Base-by-base conservation (phyloP, 257 asterid genomes). In the Lycium ferocissimum region DNA sequence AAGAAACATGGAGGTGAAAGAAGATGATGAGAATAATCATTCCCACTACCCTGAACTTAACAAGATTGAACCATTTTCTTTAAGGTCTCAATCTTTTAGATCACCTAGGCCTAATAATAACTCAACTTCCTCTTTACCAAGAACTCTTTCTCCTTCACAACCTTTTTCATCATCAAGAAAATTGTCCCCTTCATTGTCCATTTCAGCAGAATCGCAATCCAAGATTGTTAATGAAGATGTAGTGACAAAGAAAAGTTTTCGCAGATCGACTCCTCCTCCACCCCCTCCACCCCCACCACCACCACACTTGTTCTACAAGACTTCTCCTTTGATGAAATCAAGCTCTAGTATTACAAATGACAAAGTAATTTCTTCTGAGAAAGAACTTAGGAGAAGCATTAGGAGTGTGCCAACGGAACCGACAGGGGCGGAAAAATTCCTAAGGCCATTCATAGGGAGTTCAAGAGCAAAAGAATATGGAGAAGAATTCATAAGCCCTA, bases 221-320 rank as follows among this genome's bases (percentile, higher is more conserved):
- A 91, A 91, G 78, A 84, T 45, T 43, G 83, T 81, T 17, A 67
- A 67, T 67, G 95, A 92, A 62, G 92, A 90, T 61, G 56, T 51
- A 15, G 81, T 83, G 37, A 91, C 91, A 88, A 93, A 86, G 88
- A 94, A 83, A 83, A 84, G 47, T 15, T 81, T 72, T n/a, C 40
- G 87, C 17, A 83, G 87, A 1, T 71, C 49, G 87, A 12, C 85
- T 89, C 89, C 93, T 17, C 86, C 96, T 0, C 89, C 93, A 0
- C 95, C 96, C 0, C 96, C 97, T 1, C 89, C 92, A 0, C 86
- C 91, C 0, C 90, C 92, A 2, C 95, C 97, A 0, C 93, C 80
- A 38, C 86, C 12, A 20, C 89, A 6, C 87, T 87, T 0, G 87
- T 92, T 9, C 89, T 83, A 3, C 58, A 87, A 86, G 9, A 94